A percentile compares a stretch with the other conserved stretches of the same genome.
These are phyloP conservation scores for Podila clonocystis DNA, from an alignment of 192 early-diverging fungal genomes.

Conservation along the genomic window DNA sequence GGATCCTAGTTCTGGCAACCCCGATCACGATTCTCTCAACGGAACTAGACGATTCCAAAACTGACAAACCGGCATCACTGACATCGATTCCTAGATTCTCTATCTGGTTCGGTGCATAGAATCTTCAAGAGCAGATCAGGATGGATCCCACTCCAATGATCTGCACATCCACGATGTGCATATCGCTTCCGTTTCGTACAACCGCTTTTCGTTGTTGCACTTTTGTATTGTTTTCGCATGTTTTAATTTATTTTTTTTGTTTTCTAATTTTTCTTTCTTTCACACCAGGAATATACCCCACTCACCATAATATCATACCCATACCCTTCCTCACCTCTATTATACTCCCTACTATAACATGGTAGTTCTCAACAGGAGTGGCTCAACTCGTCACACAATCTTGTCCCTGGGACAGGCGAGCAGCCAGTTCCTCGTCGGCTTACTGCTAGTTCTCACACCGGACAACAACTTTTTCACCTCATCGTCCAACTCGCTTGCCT, in stretches of 20 bases:
- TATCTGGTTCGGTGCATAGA: background rate
- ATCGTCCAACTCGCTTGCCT: background rate
- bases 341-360: background rate
- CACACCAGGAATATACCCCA: background rate
- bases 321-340: background rate
- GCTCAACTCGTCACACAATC: background rate
- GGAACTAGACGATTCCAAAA: too few relatives aligned
- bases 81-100: too few relatives aligned
- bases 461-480: background rate
- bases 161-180: too few relatives aligned
- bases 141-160: background rate
- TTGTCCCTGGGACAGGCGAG: slow-evolving; percentile 13
- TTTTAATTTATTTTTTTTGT: background rate
- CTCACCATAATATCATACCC: background rate
- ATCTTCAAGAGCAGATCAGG: slow-evolving; percentile 1
- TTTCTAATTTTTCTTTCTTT: background rate
- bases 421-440: slow-evolving; percentile 19
- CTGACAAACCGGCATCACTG: too few relatives aligned
- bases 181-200: too few relatives aligned
- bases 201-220: background rate
- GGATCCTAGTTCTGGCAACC: too few relatives aligned
- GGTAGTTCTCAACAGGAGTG: background rate
- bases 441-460: slow-evolving; percentile 16
- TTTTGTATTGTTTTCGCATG: background rate
- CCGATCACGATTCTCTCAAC: too few relatives aligned